Conservation (phyloP, 306 rosid genomes). For the Fragaria iinumae region DNA sequence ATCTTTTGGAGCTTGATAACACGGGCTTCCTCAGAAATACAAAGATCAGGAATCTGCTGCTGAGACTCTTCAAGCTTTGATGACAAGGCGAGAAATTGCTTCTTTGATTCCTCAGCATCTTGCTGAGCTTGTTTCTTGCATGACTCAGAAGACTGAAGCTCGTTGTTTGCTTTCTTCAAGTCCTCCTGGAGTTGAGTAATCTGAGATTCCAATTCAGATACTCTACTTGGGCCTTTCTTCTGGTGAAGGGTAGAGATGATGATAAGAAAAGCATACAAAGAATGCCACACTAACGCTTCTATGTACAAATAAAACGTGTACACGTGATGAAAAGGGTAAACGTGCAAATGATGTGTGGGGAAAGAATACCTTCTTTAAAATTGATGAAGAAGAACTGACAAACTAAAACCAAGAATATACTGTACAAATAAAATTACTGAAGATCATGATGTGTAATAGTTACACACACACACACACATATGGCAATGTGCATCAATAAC, state of each 20-base stretch:
- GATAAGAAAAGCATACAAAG: background rate
- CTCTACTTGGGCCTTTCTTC: slow-evolving; percentile 82
- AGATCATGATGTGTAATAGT: background rate
- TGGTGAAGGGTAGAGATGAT: slow-evolving; percentile 26
- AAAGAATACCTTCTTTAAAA: background rate
- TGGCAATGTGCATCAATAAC: background rate
- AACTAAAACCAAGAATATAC: background rate
- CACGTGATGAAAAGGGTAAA: background rate
- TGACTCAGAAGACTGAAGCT: slow-evolving; percentile 60
- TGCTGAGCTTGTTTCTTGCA: slow-evolving; percentile 67
- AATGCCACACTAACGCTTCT: background rate
- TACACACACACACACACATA: too few relatives aligned
- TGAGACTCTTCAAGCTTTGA: slow-evolving; percentile 68
- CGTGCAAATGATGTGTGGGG: background rate
- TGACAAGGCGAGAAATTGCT: slow-evolving; percentile 49
- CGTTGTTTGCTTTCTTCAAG: slow-evolving; percentile 57
- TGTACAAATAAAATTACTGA: background rate
- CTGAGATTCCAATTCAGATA: slow-evolving; percentile 87
- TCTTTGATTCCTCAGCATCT: slow-evolving; percentile 65
- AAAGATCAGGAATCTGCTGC: slow-evolving; percentile 55
- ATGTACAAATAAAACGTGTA: background rate
- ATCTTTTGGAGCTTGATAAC: slow-evolving; percentile 49
- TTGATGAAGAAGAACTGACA: background rate
- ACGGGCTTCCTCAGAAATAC: slow-evolving; percentile 49
- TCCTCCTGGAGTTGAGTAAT: slow-evolving; percentile 73